Evolutionary conservation across 2,329 filamentous ascomycete species (phyloP).

Genomic region (Ceratocystis papillata): DNA sequence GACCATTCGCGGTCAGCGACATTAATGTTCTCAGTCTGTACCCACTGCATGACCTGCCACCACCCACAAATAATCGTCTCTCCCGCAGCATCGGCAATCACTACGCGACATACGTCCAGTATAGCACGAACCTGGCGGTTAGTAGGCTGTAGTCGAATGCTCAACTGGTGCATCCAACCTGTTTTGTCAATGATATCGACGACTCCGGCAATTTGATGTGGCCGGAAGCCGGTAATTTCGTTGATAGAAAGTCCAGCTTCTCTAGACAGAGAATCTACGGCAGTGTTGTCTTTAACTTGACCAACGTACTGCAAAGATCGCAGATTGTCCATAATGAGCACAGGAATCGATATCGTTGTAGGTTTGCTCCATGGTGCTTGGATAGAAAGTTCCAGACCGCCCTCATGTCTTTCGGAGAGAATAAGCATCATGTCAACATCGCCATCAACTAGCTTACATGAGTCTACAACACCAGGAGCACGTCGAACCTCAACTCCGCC

Average conservation of each 20-base stretch:
- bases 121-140: constrained; percentile 51
- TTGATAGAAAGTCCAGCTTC: constrained; percentile 39
- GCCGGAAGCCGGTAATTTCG: constrained; percentile 45
- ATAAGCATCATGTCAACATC: constrained; percentile 58
- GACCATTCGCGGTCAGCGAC: constrained; percentile 56
- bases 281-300: constrained; percentile 40
- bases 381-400: constrained; percentile 55
- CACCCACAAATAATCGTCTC: constrained; percentile 57
- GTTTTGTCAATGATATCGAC: constrained; percentile 57
- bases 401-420: constrained; percentile 53
- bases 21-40: constrained; percentile 40
- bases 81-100: constrained; percentile 48
- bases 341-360: constrained; percentile 54
- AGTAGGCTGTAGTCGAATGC: constrained; percentile 55
- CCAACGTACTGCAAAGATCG: constrained; percentile 48
- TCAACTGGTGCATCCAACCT: constrained; percentile 52
- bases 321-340: constrained; percentile 49
- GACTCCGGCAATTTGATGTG: constrained; percentile 48
- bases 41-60: constrained; percentile 65
- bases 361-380: constrained; percentile 66
- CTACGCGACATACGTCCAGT: constrained; percentile 52
- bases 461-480: constrained; percentile 59
- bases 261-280: constrained; percentile 39
- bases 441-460: constrained; percentile 59
- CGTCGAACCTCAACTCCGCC: constrained; percentile 42